Evolutionary conservation across 306 rosid species (phyloP), one percentile per base, ranked within the genome.

Genomic region (Begonia loranthoides): DNA sequence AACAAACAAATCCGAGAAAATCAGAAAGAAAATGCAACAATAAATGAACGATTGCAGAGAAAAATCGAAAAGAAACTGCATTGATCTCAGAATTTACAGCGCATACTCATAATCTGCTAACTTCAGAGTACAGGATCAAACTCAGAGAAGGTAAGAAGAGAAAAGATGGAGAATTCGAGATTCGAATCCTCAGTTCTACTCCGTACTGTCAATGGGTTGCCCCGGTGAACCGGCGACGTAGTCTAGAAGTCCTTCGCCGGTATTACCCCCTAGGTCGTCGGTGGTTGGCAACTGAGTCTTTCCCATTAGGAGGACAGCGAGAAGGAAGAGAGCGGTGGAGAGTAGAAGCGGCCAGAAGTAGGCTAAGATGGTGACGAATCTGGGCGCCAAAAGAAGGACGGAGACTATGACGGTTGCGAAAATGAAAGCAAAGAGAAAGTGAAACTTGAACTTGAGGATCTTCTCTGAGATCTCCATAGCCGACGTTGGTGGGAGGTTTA

Each of bases 331-430:
- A 1, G 94, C 81, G 1, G 97, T 85, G 62, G 97, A 85, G 75
- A 85, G 74, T 17, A 82, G 56, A 17, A 89, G 97, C 3, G 97
- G 97, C 92, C 97, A 89, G 63, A 89, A 89, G 75, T 82, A 89
- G 24, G 83, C 76, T 16, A 89, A n/a, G 45, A 89, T 63, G 46
- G 74, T 60, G 13, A 82, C 15, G 60, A 85, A 72, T 59, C 74
- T 68, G 5, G 94, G 94, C 0, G 83, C 87, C 15, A 82, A 5
- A 10, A 64, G 19, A 61, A 66, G 12, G 47, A 85, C 59, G 17
- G 73, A 12, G 55, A 69, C 45, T 15, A 78, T 48, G 21, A 59
- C 51, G 40, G 70, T 1, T 40, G 48, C 54, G 8, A 77, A 17
- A 3, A 66, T 1, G 10, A 79, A 52, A 1, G 63, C 69, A 1